Base-by-base conservation (phyloP, 257 asterid genomes). In the Solanum microdontum region DNA sequence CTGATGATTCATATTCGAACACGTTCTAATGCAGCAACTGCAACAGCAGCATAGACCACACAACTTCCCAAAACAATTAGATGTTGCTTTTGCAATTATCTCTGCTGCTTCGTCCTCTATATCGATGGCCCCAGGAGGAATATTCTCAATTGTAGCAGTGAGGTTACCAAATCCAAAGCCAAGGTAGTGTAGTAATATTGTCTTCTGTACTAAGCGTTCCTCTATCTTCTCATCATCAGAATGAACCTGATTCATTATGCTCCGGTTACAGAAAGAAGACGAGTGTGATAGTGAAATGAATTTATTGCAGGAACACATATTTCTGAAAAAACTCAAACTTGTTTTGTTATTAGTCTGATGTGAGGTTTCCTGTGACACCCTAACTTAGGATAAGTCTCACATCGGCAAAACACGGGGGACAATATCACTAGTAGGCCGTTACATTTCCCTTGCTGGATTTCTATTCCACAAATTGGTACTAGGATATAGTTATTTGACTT, bases 81-180 rank as follows among this genome's bases (percentile, higher is more conserved):
- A 94, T 62, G 97, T 91, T 36, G 95, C 97, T 91, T 88, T 91
- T 30, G 83, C 96, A 0, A 95, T 84, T 0, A 91, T 76, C 75
- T 95, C 99, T 6, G 94, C 97, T 17, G 93, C 91, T 34, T 95
- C 99, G 0, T 89, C 87, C 45, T 86, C 92, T 13, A 48, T 55
- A 3, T 91, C 91, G 4, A 82, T 84, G 7, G 83, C 86, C 37
- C 98, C 98, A 4, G 97, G 95, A 82, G 94, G 90, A 19, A 89
- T 86, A 88, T 97, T 97, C 43, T 93, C 99, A 26, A 88, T 84
- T 1, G 99, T 96, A 2, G 99, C 98, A 8, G 66, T 88, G 83
- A 93, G 7, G 82, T 94, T 91, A 51, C 99, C 99, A 87, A 94
- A 97, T 80, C 99, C 99, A 1, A 92, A 72, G 58, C 96, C 95